A percentile compares a stretch with the other conserved stretches of the same genome.
phyloP scores from a whole-genome alignment of 2,329 filamentous ascomycete species.

The Penicillium nordicum region DNA sequence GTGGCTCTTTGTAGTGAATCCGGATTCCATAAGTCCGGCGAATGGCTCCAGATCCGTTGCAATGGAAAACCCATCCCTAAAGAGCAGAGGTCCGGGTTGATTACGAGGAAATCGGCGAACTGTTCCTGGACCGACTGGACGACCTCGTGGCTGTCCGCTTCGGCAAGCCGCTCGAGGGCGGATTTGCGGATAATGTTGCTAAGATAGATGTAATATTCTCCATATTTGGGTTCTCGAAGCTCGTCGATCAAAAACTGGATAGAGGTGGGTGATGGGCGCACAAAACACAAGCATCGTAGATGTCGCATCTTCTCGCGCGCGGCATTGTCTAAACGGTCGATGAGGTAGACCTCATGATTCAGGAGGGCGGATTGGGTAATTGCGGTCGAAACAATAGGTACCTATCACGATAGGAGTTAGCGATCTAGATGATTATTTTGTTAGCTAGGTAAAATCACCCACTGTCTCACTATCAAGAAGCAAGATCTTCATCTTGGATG shows the following conservation, averaged over 20 bases:
- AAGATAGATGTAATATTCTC: conserved; percentile 95
- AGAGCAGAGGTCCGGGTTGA: conserved; percentile 91
- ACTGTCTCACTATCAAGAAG: conserved; percentile 89
- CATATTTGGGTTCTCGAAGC: conserved; percentile 91
- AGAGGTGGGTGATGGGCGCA: conserved; percentile 86
- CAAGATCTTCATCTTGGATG: conserved; percentile 97
- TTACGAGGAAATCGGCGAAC: conserved; percentile 91
- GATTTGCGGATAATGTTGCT: conserved; percentile 98
- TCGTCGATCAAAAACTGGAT: conserved; percentile 95
- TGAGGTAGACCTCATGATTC: conserved; percentile 96
- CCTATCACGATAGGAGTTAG: conserved; percentile 44
- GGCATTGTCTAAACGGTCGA: conserved; percentile 87
- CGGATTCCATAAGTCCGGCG: conserved; percentile 83
- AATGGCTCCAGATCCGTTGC: conserved; percentile 75
- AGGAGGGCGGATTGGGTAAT: conserved; percentile 93
- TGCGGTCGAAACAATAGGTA: conserved; percentile 89
- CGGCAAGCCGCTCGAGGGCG: conserved; percentile 84
- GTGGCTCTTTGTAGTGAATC: conserved; percentile 82
- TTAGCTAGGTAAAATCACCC: conserved; percentile 45
- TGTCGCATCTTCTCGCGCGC: conserved; percentile 97
- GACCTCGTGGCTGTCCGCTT: conserved; percentile 96
- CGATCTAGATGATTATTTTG: conserved; percentile 7
- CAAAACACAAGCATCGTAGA: conserved; percentile 85
- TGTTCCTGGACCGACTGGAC: conserved; percentile 92
- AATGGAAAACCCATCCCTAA: conserved; percentile 69